Conservation (phyloP, 2,329 filamentous ascomycete species). For the Aspergillus candidus region DNA sequence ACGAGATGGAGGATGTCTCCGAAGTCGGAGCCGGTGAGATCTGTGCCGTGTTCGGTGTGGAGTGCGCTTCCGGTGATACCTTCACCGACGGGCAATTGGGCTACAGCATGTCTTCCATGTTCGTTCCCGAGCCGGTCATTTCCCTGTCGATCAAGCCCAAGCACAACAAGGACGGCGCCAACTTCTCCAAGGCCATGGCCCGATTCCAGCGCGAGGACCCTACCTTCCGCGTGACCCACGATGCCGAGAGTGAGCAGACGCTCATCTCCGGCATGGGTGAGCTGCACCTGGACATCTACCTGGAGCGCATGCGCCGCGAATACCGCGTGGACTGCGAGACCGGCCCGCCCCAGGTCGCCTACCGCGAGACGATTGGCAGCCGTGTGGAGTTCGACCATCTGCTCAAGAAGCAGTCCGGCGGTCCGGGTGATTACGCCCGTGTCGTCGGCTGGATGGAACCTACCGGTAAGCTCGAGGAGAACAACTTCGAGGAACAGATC, state of each 20-base stretch:
- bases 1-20: conserved; percentile 95
- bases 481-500: conserved; percentile 81
- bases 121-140: conserved; percentile 95
- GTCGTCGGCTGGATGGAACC: conserved; percentile 91
- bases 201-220: conserved; percentile 98
- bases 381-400: conserved; percentile 84
- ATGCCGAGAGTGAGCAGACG: conserved; percentile 87
- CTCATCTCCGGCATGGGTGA: conserved; percentile 99
- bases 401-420: conserved; percentile 91
- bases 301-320: conserved; percentile 92
- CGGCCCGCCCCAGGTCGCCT: conserved; percentile 94
- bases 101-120: conserved; percentile 96
- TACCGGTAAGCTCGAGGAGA: conserved; percentile 63
- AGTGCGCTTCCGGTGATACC: conserved; percentile 95
- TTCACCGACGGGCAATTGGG: conserved; percentile 91
- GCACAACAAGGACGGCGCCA: conserved; percentile 80
- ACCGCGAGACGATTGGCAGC: conserved; percentile 84
- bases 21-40: conserved; percentile 96
- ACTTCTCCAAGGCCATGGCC: conserved; percentile 98
- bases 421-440: conserved; percentile 89
- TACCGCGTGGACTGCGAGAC: conserved; percentile 94
- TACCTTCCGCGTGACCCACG: conserved; percentile 91
- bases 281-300: conserved; percentile 91
- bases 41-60: conserved; percentile 95
- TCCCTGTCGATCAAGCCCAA: conserved; percentile 97